Evolutionary conservation across 768 basidiomycete species (phyloP).

Genomic region (Pisolithus microcarpus): DNA sequence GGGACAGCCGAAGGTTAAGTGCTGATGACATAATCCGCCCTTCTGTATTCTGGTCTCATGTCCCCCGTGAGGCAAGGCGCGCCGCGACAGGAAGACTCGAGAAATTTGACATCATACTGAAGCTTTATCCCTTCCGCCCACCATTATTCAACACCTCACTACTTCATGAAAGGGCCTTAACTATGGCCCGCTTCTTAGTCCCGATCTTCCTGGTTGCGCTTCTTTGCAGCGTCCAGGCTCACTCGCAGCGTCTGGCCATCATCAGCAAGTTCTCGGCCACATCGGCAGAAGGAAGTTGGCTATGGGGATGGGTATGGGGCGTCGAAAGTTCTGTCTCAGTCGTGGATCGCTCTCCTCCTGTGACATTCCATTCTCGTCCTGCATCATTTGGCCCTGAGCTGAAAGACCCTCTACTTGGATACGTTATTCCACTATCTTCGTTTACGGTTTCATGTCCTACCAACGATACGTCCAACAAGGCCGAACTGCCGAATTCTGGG

Average conservation of each 20-base stretch:
- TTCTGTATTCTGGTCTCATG: not conserved
- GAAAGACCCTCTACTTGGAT: constrained; percentile 58
- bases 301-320: constrained; percentile 65
- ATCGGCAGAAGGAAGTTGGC: constrained; percentile 41
- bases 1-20: too few species aligned
- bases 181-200: constrained; percentile 9
- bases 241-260: constrained; percentile 3
- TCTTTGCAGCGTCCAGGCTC: constrained; percentile 3
- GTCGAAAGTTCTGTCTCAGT: constrained; percentile 66
- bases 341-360: constrained; percentile 64
- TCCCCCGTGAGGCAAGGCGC: not conserved
- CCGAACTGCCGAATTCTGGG: constrained; percentile 38
- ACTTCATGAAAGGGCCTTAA: constrained; percentile 4
- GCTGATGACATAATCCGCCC: not conserved
- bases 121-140: not conserved
- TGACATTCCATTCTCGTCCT: constrained; percentile 63
- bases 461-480: constrained; percentile 17
- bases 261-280: constrained; percentile 36
- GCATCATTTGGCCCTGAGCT: constrained; percentile 77
- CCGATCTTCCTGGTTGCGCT: constrained; percentile 5
- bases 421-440: constrained; percentile 63
- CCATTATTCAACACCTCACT: not conserved
- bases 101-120: not conserved
- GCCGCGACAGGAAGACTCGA: not conserved
- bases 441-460: constrained; percentile 49